Evolutionary conservation across 164 flowering plant species (phyloP).

Genomic region (Berberis thunbergii): DNA sequence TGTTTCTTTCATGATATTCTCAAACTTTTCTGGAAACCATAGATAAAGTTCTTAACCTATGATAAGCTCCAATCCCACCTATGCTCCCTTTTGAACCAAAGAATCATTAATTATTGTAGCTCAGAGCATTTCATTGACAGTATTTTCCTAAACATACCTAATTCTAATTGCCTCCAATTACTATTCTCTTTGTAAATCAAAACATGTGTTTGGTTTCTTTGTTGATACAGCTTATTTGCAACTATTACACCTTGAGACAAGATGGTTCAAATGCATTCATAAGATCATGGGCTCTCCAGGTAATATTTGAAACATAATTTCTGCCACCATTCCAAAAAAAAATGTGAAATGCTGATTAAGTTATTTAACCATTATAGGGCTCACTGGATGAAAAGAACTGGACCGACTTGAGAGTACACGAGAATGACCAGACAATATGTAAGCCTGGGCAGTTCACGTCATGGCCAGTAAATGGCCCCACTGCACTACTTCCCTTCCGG

Average conservation of each 20-base stretch:
- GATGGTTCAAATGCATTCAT: slow-evolving; percentile 76
- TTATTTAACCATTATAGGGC: slow-evolving; percentile 35
- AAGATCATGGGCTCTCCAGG: slow-evolving; percentile 85
- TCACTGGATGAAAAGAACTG: slow-evolving; percentile 69
- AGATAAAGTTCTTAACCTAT: too few relatives aligned
- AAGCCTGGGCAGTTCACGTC: slow-evolving; percentile 88
- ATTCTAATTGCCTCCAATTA: too few relatives aligned
- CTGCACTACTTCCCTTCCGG: slow-evolving; percentile 70
- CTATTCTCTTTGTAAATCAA: too few relatives aligned
- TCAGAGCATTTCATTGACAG: too few relatives aligned
- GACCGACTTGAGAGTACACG: slow-evolving; percentile 70
- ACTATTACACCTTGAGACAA: slow-evolving; percentile 87
- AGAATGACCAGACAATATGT: slow-evolving; percentile 74
- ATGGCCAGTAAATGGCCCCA: slow-evolving; percentile 67
- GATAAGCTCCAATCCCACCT: too few relatives aligned
- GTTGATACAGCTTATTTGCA: slow-evolving; percentile 80
- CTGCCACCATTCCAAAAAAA: neutral
- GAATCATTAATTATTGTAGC: too few relatives aligned
- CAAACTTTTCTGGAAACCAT: too few relatives aligned
- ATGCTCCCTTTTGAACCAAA: too few relatives aligned
- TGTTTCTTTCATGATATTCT: too few relatives aligned
- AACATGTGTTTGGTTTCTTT: neutral
- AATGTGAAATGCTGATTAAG: neutral
- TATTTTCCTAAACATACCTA: too few relatives aligned
- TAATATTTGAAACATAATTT: slow-evolving; percentile 7